phyloP scores from a whole-genome alignment of 768 basidiomycete species.

The Cantharellus cinnabarinus region DNA sequence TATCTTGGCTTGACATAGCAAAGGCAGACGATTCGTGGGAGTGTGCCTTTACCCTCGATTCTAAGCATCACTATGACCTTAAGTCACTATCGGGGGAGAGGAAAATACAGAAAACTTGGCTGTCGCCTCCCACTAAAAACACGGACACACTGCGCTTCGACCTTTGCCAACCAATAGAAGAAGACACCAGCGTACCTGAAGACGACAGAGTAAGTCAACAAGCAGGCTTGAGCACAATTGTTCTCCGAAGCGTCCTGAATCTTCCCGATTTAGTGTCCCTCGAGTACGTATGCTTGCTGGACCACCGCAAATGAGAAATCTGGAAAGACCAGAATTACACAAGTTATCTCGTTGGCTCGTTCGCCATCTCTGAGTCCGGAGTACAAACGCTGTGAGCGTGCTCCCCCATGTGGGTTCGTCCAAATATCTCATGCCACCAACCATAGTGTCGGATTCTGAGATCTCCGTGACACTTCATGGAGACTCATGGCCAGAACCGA shows the following conservation, averaged over 20 bases:
- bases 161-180: conserved; percentile 39
- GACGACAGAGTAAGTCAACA: conserved; percentile 45
- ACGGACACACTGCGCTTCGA: conserved; percentile 43
- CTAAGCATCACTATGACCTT: conserved; percentile 23
- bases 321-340: conserved; percentile 37
- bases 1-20: no score
- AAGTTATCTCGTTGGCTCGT: conserved; percentile 57
- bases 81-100: conserved; percentile 32
- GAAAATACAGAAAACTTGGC: conserved; percentile 28
- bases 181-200: conserved; percentile 25
- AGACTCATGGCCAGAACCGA: conserved; percentile 34
- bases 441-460: conserved; percentile 17
- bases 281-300: conserved; percentile 54
- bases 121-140: conserved; percentile 43
- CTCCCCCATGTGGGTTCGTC: no score
- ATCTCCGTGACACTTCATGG: conserved; percentile 40
- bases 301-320: conserved; percentile 41
- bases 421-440: neutral
- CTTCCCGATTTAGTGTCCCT: conserved; percentile 32
- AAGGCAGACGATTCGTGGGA: neutral
- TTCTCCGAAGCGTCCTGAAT: neutral
- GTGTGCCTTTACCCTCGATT: neutral
- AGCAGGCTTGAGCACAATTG: neutral
- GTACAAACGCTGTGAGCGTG: conserved; percentile 7
- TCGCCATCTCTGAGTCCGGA: conserved; percentile 15